A percentile compares a stretch with the other conserved stretches of the same genome.
phyloP scores from a whole-genome alignment of 2,329 filamentous ascomycete genomes.

The Diaporthe ilicicola region DNA sequence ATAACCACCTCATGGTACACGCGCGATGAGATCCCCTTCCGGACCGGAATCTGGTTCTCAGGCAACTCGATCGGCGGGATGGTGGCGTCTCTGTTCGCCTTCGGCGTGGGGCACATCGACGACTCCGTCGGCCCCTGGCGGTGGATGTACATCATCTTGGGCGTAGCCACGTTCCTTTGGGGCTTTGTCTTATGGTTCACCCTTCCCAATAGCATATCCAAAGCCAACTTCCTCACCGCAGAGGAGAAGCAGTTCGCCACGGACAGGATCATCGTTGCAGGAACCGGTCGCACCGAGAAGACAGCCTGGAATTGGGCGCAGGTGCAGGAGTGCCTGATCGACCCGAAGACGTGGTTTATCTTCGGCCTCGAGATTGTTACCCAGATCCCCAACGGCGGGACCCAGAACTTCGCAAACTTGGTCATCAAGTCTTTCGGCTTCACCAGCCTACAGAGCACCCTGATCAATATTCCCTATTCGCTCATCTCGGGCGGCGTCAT shows the following conservation, averaged over 20 bases:
- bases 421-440: slow-evolving; percentile 66
- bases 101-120: slow-evolving; percentile 63
- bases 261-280: slow-evolving; percentile 56
- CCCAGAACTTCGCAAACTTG: slow-evolving; percentile 66
- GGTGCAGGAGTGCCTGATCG: slow-evolving; percentile 59
- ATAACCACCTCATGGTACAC: slow-evolving; percentile 66
- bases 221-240: slow-evolving; percentile 64
- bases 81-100: slow-evolving; percentile 59
- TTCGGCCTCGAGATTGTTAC: slow-evolving; percentile 60
- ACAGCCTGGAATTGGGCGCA: slow-evolving; percentile 60
- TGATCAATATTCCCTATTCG: slow-evolving; percentile 68
- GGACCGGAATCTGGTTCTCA: slow-evolving; percentile 65
- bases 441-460: slow-evolving; percentile 60
- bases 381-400: slow-evolving; percentile 70
- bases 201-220: slow-evolving; percentile 62
- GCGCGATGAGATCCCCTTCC: slow-evolving; percentile 61
- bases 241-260: slow-evolving; percentile 59
- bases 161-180: slow-evolving; percentile 59
- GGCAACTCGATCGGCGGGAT: slow-evolving; percentile 59
- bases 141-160: slow-evolving; percentile 67
- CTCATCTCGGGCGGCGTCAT: slow-evolving; percentile 59
- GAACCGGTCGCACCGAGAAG: slow-evolving; percentile 60
- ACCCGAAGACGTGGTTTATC: slow-evolving; percentile 69
- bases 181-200: slow-evolving; percentile 55
- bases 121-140: slow-evolving; percentile 58